These are phyloP conservation scores for Penicillium corylophilum DNA, from an alignment of 2,329 filamentous ascomycete genomes.

Conservation along the genomic window DNA sequence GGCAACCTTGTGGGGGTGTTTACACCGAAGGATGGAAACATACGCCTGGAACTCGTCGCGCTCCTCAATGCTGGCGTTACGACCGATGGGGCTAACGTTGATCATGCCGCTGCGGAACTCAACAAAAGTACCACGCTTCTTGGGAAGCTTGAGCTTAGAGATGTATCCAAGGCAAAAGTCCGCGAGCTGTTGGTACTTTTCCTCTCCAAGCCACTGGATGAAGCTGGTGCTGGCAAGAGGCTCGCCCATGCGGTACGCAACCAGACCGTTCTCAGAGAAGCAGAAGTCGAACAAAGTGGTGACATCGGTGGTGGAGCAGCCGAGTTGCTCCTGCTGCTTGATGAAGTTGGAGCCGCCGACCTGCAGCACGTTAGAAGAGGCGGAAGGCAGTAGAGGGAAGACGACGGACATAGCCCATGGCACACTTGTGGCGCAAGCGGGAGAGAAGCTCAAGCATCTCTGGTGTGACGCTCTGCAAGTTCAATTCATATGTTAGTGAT, in stretches of 20 bases:
- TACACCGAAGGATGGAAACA: slow-evolving; percentile 14
- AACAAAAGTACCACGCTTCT: slow-evolving; percentile 66
- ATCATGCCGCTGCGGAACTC: slow-evolving; percentile 68
- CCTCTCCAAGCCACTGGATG: slow-evolving; percentile 88
- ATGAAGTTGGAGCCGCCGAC: slow-evolving; percentile 84
- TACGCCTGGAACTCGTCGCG: slow-evolving; percentile 72
- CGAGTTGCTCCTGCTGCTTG: slow-evolving; percentile 97
- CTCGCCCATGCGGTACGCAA: slow-evolving; percentile 79
- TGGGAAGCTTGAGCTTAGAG: slow-evolving; percentile 59
- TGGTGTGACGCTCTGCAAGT: slow-evolving; percentile 62
- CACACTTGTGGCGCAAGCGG: slow-evolving; percentile 64
- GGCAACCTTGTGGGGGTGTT: neutral
- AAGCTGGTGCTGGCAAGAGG: slow-evolving; percentile 77
- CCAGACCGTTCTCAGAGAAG: slow-evolving; percentile 96
- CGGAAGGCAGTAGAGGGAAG: neutral
- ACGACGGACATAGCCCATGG: slow-evolving; percentile 33
- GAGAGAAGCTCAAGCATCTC: slow-evolving; percentile 83
- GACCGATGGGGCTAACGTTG: slow-evolving; percentile 63
- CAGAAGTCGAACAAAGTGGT: slow-evolving; percentile 92
- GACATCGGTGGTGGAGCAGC: slow-evolving; percentile 66
- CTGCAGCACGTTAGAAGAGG: slow-evolving; percentile 29
- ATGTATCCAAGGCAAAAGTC: slow-evolving; percentile 62
- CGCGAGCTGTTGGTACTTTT: slow-evolving; percentile 63
- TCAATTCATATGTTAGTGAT: slow-evolving; percentile 3
- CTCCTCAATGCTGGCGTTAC: slow-evolving; percentile 81